These are phyloP conservation scores for Metschnikowia koreensis DNA, from an alignment of 805 yeast genomes.

Conservation along the genomic window DNA sequence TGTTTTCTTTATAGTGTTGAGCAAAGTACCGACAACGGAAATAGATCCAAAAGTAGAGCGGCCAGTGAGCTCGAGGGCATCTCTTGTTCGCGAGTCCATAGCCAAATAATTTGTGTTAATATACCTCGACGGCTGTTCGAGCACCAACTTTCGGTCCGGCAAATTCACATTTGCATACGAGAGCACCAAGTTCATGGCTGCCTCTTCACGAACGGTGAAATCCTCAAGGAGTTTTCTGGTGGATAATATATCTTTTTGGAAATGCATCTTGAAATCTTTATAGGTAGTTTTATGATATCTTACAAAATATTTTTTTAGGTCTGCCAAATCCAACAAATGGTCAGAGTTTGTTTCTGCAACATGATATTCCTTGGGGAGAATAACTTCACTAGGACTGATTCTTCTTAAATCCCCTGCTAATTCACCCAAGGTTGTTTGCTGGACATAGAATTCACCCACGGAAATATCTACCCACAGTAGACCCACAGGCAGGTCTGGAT, in stretches of 20 bases:
- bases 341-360: conserved; percentile 40
- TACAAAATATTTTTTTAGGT: conserved; percentile 57
- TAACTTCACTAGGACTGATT: conserved; percentile 76
- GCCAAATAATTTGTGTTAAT: conserved; percentile 56
- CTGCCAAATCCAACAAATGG: conserved; percentile 59
- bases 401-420: conserved; percentile 72
- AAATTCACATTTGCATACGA: conserved; percentile 71
- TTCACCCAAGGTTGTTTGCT: conserved; percentile 57
- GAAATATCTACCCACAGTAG: conserved; percentile 88
- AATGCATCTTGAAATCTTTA: conserved; percentile 31
- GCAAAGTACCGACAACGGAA: conserved; percentile 63
- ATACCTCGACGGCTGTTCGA: conserved; percentile 66
- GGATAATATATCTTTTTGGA: conserved; percentile 33
- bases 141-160: conserved; percentile 61
- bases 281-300: conserved; percentile 45
- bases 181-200: conserved; percentile 57
- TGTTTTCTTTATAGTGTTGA: conserved; percentile 70
- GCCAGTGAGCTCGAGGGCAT: conserved; percentile 71
- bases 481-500: conserved; percentile 54
- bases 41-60: conserved; percentile 45
- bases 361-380: conserved; percentile 51
- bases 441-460: conserved; percentile 73
- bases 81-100: conserved; percentile 76
- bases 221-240: conserved; percentile 35
- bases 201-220: conserved; percentile 47